Evolutionary conservation across 441 rosid species (phyloP), one percentile per base, ranked within the genome.

Genomic region (Croton laevigatus): DNA sequence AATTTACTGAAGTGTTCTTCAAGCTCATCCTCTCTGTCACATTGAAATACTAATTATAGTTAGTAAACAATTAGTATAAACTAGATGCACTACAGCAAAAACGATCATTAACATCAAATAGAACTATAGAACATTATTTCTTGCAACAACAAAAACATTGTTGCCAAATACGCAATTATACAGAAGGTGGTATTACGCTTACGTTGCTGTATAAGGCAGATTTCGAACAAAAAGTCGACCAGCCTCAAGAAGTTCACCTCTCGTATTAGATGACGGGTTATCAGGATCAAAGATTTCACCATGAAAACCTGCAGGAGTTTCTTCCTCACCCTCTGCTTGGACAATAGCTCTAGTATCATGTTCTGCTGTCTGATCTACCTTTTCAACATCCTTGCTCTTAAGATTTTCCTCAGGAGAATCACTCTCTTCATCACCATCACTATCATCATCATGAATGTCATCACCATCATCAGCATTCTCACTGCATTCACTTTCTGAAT

Each of bases 191-290:
- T 59, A 73, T 64, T 32, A 68, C 57, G 46, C 73, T 36, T 83
- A 90, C 98, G 80, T 87, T 78, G 98, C 80, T 68, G 89, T 75
- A 72, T 87, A 88, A 65, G 97, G 91, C 70, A 92, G 86, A 81
- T 95, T 95, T 27, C 94, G 91, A 62, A 92, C 85, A 75, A 92
- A 95, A 78, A 92, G 91, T 23, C 96, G 93, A 54, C 84, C 85
- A 74, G 75, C 81, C 72, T 80, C 83, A 62, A 82, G 75, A 73
- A 70, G 74, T 52, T 81, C 88, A 37, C 84, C 87, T 66, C 79
- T 67, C 8, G 17, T 46, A 55, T 69, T 78, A 53, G 85, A 70
- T 60, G 80, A 70, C 34, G 74, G 77, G 54, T 80, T 78, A 57
- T 62, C 82, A 45, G 68, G 71, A 46, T 81, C 81, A 37, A 64